A percentile compares a stretch with the other conserved stretches of the same genome.
Evolutionary conservation across 2,329 filamentous ascomycete species (phyloP).

Genomic region (Diaporthe sp.): DNA sequence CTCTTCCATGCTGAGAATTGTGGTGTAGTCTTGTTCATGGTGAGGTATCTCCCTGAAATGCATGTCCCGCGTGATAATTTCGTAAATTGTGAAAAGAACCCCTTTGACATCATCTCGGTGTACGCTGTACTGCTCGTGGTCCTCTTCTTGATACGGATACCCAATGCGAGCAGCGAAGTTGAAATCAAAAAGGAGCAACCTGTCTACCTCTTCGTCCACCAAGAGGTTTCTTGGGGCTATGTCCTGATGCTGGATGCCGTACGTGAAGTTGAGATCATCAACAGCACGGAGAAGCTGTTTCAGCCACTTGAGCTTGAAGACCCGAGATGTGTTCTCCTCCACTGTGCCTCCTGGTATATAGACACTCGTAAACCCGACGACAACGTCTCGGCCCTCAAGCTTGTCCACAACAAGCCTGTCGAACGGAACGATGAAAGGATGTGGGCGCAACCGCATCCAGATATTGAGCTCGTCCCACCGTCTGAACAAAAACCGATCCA

Average conservation of each 20-base stretch:
- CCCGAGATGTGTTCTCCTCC: conserved; percentile 46
- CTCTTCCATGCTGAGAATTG: conserved; percentile 32
- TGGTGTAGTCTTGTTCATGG: conserved; percentile 43
- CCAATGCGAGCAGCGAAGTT: conserved; percentile 47
- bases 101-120: conserved; percentile 52
- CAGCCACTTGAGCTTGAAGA: conserved; percentile 54
- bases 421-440: conserved; percentile 53
- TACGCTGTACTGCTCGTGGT: conserved; percentile 36
- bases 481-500: conserved; percentile 36
- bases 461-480: conserved; percentile 54
- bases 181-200: conserved; percentile 55
- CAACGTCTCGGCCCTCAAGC: conserved; percentile 43
- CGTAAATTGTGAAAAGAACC: conserved; percentile 52
- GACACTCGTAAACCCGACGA: conserved; percentile 46
- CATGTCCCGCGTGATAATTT: conserved; percentile 51
- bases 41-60: conserved; percentile 44
- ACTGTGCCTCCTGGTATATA: conserved; percentile 55
- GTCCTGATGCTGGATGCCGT: conserved; percentile 56
- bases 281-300: conserved; percentile 52
- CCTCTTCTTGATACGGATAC: background rate
- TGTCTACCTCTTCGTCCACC: conserved; percentile 50
- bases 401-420: conserved; percentile 52
- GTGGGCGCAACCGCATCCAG: conserved; percentile 51
- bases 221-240: conserved; percentile 55
- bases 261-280: conserved; percentile 54